phyloP scores from a whole-genome alignment of 2,329 filamentous ascomycete genomes.

The Hirsutella minnesotensis region DNA sequence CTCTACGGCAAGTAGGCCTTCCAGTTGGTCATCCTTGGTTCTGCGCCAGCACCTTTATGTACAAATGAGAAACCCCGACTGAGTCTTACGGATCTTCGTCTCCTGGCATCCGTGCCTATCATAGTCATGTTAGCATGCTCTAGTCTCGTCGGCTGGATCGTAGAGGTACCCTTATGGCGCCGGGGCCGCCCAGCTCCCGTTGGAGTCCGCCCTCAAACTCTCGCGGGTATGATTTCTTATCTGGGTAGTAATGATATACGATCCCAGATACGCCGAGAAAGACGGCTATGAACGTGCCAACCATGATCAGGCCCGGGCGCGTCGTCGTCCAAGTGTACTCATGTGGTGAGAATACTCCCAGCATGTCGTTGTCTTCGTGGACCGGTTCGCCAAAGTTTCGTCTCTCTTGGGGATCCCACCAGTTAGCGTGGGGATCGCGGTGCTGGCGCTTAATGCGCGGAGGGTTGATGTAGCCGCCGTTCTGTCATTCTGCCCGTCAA shows the following conservation, averaged over 20 bases:
- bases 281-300: constrained; percentile 53
- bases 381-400: constrained; percentile 94
- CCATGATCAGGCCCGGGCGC: constrained; percentile 55
- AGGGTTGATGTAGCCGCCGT: constrained; percentile 75
- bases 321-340: constrained; percentile 76
- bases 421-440: constrained; percentile 84
- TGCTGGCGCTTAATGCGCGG: constrained; percentile 74
- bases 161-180: constrained; percentile 51
- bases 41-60: background rate
- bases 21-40: background rate
- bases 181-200: constrained; percentile 60
- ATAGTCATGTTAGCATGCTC: constrained; percentile 11
- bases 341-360: constrained; percentile 81
- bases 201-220: constrained; percentile 64
- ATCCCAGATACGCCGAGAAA: constrained; percentile 55
- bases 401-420: constrained; percentile 97
- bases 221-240: constrained; percentile 55
- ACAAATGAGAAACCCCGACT: background rate
- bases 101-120: constrained; percentile 40
- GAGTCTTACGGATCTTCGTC: constrained; percentile 37
- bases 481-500: constrained; percentile 37
- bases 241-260: constrained; percentile 60
- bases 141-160: background rate
- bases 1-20: background rate
- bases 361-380: constrained; percentile 90